Percentiles rank a stretch among this genome's conserved stretches.
phyloP scores from a whole-genome alignment of 2,329 filamentous ascomycete genomes.

The Clonostachys rhizophaga region DNA sequence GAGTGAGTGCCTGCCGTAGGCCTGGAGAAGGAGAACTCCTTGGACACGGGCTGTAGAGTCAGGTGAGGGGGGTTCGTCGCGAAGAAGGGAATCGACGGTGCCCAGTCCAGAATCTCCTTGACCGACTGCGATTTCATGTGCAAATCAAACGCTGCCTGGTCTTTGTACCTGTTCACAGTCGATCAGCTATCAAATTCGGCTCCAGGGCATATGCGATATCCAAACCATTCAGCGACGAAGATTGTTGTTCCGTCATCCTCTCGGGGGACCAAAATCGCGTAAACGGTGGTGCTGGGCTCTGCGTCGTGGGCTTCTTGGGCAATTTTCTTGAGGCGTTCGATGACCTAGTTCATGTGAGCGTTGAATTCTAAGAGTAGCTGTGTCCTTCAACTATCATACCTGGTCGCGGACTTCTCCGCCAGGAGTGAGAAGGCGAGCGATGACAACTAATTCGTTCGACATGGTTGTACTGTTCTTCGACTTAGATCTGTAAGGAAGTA shows the following conservation, averaged over 20 bases:
- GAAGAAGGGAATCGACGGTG: too few relatives aligned
- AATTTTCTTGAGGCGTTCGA: conserved; percentile 6
- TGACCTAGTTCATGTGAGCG: conserved; percentile 3
- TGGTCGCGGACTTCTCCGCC: too few relatives aligned
- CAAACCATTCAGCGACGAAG: conserved; percentile 17
- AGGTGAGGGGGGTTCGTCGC: too few relatives aligned
- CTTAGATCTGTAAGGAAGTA: too few relatives aligned
- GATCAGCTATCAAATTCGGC: background rate
- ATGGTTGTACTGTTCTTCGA: too few relatives aligned
- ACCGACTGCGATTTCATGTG: conserved; percentile 14
- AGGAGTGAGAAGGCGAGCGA: too few relatives aligned
- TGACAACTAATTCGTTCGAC: too few relatives aligned
- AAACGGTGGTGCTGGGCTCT: conserved; percentile 13
- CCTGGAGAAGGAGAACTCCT: background rate
- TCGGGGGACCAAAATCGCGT: conserved; percentile 14
- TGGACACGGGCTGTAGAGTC: too few relatives aligned
- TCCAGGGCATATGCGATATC: background rate
- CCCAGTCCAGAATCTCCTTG: conserved; percentile 10
- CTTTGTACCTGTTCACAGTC: conserved; percentile 9
- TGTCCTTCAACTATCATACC: too few relatives aligned
- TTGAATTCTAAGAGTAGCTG: too few relatives aligned
- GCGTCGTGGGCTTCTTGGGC: conserved; percentile 6
- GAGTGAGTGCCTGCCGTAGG: conserved; percentile 1
- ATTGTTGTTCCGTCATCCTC: conserved; percentile 15
- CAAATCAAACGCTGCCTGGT: conserved; percentile 13